Percentiles rank a stretch among this genome's conserved stretches.
phyloP scores from a whole-genome alignment of 345 rosid species.

The Anastatica hierochuntica region DNA sequence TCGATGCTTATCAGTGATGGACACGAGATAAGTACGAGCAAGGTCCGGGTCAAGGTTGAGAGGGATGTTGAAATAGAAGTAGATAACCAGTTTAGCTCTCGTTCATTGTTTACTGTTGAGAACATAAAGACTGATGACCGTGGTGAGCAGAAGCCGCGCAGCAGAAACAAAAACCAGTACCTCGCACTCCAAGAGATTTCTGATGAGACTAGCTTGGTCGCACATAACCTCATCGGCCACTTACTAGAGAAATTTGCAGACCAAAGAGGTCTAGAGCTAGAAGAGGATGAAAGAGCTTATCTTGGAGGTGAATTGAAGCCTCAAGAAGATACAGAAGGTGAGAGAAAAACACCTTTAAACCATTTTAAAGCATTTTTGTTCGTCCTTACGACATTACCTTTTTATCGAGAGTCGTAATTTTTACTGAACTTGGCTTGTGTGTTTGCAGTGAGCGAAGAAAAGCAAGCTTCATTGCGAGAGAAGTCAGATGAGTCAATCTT shows the following conservation, averaged over 20 bases:
- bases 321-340: conserved; percentile 41
- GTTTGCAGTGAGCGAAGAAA: conserved; percentile 24
- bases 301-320: conserved; percentile 34
- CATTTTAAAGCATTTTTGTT: background rate
- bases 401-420: too few species aligned
- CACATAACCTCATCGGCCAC: conserved; percentile 51
- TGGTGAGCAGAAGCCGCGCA: conserved; percentile 14
- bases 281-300: conserved; percentile 28
- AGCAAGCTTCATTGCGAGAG: conserved; percentile 11
- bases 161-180: conserved; percentile 37
- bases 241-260: conserved; percentile 41
- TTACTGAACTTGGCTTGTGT: background rate
- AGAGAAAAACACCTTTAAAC: background rate
- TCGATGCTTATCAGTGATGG: conserved; percentile 11
- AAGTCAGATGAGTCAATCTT: conserved; percentile 19
- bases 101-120: conserved; percentile 11
- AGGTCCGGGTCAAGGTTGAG: conserved; percentile 15
- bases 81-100: conserved; percentile 14
- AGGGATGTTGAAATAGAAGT: conserved; percentile 18
- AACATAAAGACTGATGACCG: conserved; percentile 18
- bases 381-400: background rate
- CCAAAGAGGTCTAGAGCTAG: conserved; percentile 34
- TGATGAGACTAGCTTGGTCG: conserved; percentile 61
- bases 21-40: conserved; percentile 5
- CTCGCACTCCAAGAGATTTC: conserved; percentile 64